These are phyloP conservation scores for Lactarius vividus DNA, from an alignment of 768 basidiomycete genomes.

Conservation along the genomic window DNA sequence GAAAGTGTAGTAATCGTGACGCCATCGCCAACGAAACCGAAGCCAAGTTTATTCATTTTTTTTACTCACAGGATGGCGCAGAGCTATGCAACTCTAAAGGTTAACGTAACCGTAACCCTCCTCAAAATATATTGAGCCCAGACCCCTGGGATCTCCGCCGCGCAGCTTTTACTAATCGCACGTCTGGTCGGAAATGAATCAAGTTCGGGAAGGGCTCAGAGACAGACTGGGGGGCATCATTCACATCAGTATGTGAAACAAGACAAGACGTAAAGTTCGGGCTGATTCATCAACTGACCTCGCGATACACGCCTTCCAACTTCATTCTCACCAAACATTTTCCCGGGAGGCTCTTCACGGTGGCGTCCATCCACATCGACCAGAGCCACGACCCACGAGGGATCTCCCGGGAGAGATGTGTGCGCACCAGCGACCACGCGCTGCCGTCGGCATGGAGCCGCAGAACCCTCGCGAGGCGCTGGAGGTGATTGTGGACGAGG, in stretches of 20 bases:
- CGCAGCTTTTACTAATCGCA: neutral
- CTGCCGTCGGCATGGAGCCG: constrained; percentile 50
- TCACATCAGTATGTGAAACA: neutral
- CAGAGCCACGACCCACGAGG: constrained; percentile 46
- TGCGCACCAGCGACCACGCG: constrained; percentile 51
- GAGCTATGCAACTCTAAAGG: neutral
- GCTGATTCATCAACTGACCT: constrained; percentile 39
- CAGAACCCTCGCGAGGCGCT: constrained; percentile 53
- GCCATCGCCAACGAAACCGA: neutral
- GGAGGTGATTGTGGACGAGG: constrained; percentile 57
- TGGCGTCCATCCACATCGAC: constrained; percentile 42
- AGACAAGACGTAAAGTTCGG: neutral
- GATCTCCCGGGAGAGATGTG: constrained; percentile 44
- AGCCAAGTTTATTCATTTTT: neutral
- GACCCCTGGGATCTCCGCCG: neutral
- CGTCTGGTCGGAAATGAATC: constrained; percentile 43
- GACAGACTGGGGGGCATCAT: constrained; percentile 41
- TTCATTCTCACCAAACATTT: constrained; percentile 62
- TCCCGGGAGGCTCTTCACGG: constrained; percentile 39
- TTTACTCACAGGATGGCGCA: neutral
- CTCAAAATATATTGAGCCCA: neutral
- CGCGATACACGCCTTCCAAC: constrained; percentile 52
- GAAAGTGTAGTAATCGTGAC: neutral
- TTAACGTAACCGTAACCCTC: neutral
- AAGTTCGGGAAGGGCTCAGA: constrained; percentile 53